These are phyloP conservation scores for Clathrus columnatus DNA, from an alignment of 768 basidiomycete genomes.

Conservation along the genomic window DNA sequence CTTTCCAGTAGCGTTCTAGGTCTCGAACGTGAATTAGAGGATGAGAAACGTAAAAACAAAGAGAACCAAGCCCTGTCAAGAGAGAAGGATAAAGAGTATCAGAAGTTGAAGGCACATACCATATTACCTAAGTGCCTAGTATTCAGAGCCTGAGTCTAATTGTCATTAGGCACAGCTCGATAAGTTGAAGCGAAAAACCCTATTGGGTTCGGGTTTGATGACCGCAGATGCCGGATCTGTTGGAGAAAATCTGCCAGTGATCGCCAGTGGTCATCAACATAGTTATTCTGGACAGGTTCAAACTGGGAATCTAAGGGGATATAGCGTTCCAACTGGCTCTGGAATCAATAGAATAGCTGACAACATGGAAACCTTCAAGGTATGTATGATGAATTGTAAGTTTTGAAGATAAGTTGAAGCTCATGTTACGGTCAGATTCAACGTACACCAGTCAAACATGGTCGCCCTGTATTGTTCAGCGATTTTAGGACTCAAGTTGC, in stretches of 20 bases:
- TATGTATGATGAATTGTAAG: slow-evolving; percentile 21
- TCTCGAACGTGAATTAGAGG: slow-evolving; percentile 69
- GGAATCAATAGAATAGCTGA: slow-evolving; percentile 50
- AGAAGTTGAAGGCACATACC: slow-evolving; percentile 62
- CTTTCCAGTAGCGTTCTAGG: slow-evolving; percentile 31
- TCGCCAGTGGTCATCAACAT: background rate
- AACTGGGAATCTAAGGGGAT: background rate
- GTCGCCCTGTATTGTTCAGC: background rate
- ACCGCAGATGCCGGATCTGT: background rate
- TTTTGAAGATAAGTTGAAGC: background rate
- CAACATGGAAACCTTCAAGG: slow-evolving; percentile 59
- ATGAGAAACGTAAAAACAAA: slow-evolving; percentile 64
- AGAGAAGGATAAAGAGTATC: slow-evolving; percentile 81
- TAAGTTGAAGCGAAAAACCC: slow-evolving; percentile 72
- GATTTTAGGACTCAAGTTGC: background rate
- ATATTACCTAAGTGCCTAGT: background rate
- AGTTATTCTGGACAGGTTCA: background rate
- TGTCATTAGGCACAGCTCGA: slow-evolving; percentile 57
- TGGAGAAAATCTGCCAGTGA: slow-evolving; percentile 6
- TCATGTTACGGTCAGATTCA: slow-evolving; percentile 14
- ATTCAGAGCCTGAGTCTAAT: background rate
- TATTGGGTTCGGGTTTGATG: slow-evolving; percentile 40
- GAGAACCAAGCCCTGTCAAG: slow-evolving; percentile 66
- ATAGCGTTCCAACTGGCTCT: slow-evolving; percentile 16
- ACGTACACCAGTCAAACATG: slow-evolving; percentile 17